Conservation (phyloP, 441 rosid species). For the Macaranga tanarius region DNA sequence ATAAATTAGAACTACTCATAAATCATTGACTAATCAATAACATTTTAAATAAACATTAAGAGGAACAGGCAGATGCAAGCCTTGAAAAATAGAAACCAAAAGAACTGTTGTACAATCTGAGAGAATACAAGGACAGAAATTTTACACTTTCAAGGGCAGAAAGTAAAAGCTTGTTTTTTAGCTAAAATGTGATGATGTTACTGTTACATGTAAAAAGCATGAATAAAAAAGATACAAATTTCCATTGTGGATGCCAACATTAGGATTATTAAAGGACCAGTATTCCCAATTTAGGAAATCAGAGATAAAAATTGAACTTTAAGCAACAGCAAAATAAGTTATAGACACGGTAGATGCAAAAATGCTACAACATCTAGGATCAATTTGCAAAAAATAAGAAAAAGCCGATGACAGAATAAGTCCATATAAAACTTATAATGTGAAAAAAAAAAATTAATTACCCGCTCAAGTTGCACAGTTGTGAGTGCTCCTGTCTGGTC, state of each 20-base stretch:
- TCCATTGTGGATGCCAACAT: not conserved
- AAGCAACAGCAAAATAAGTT: not conserved
- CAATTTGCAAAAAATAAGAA: not conserved
- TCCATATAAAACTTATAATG: conserved; percentile 4
- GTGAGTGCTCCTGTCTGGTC: conserved; percentile 22
- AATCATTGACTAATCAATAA: not conserved
- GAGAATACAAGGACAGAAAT: not conserved
- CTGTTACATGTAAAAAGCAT: not conserved
- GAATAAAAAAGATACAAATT: not conserved
- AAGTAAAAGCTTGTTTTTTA: not conserved
- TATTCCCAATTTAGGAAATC: conserved; percentile 15
- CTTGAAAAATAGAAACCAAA: not conserved
- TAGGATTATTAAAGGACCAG: not conserved
- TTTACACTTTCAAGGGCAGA: not conserved
- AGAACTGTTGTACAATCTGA: not conserved
- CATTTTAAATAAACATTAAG: not conserved
- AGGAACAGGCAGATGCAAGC: not conserved
- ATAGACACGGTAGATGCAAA: not conserved
- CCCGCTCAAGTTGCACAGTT: conserved; percentile 40
- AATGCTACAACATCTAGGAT: not conserved
- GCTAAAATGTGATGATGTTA: not conserved
- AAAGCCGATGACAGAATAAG: not conserved
- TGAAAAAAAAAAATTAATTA: conserved; percentile 23
- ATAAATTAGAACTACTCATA: not conserved
- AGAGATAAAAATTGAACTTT: not conserved